Base-by-base conservation (phyloP, 2,329 filamentous ascomycete genomes). In the Trichoderma simmonsii region DNA sequence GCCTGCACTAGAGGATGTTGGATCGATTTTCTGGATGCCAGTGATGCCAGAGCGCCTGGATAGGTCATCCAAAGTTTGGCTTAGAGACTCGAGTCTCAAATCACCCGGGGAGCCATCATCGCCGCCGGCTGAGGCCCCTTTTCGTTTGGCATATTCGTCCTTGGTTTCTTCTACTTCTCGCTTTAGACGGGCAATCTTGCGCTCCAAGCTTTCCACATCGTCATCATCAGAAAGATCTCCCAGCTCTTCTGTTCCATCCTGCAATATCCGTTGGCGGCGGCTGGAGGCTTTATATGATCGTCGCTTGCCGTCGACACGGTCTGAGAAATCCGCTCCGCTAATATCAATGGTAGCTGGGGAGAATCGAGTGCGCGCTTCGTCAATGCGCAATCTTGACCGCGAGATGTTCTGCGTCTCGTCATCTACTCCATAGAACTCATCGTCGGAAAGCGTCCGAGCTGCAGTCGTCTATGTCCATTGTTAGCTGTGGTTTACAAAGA, bases 301-400 rank as follows among this genome's bases (percentile, higher is more conserved):
- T 74, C 93, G 89, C 81, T 95, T 95, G 61, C 90, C 90, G 72
- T 90, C 90, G 48, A 98, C 90, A 68, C 95, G 91, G 81, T 98
- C 95, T 3, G 95, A 97, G 80, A 98, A 96, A 81, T 98, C 93
- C 28, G 92, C 93, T 26, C 92, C 90, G 66, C 88, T 87, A 6
- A 94, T 91, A 78, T 97, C 92, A 36, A 97, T 89, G 54, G 89
- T 87, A 11, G 92, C 86, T 3, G 93, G 91, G 70, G 91, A 86
- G 80, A 99, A 99, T 57, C 91, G 89, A 36, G 89, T 90, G 71
- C 95, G 91, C 57, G 96, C 96, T 79, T 93, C 88, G 76, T 93
- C 88, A 74, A 94, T 90, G 74, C 92, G 91, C 9, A 98, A 84
- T 28, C 91, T 89, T 43, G 92, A 90, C 75, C 91, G 91, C 75